Evolutionary conservation across 2,329 filamentous ascomycete species (phyloP).

Genomic region (Pestalotiopsis sp.): DNA sequence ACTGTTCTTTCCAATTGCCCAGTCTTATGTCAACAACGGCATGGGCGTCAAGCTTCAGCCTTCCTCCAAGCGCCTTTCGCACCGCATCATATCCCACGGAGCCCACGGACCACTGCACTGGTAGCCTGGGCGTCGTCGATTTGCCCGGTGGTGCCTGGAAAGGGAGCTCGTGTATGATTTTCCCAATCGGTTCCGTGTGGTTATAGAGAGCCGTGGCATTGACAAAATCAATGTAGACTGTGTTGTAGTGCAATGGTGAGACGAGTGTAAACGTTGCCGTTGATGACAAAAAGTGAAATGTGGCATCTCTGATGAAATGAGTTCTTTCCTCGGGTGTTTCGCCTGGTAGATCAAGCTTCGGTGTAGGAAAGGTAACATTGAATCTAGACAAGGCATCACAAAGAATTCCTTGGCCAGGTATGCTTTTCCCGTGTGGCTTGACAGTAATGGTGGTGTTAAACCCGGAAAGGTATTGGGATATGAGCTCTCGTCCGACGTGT

Average conservation of each 20-base stretch:
- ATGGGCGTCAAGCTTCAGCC: conserved; percentile 74
- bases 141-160: conserved; percentile 78
- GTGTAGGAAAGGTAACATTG: conserved; percentile 71
- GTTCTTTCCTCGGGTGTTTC: conserved; percentile 46
- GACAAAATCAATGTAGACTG: conserved; percentile 75
- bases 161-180: conserved; percentile 72
- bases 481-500: conserved; percentile 66
- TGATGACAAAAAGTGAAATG: conserved; percentile 83
- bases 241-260: conserved; percentile 75
- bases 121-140: conserved; percentile 73
- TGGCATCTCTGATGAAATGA: conserved; percentile 83
- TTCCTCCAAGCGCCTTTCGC: conserved; percentile 76
- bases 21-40: conserved; percentile 76
- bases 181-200: conserved; percentile 74
- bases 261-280: conserved; percentile 82
- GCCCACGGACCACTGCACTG: conserved; percentile 77
- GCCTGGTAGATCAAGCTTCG: conserved; percentile 63
- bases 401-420: conserved; percentile 73
- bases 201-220: conserved; percentile 88
- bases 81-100: conserved; percentile 84
- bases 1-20: conserved; percentile 70
- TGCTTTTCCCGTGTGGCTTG: conserved; percentile 68
- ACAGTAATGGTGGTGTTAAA: conserved; percentile 81
- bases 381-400: conserved; percentile 74
- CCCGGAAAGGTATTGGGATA: conserved; percentile 87